Percentiles rank a stretch among this genome's conserved stretches.
Conservation (phyloP, 768 basidiomycete genomes). For the Boletellus sp. region DNA sequence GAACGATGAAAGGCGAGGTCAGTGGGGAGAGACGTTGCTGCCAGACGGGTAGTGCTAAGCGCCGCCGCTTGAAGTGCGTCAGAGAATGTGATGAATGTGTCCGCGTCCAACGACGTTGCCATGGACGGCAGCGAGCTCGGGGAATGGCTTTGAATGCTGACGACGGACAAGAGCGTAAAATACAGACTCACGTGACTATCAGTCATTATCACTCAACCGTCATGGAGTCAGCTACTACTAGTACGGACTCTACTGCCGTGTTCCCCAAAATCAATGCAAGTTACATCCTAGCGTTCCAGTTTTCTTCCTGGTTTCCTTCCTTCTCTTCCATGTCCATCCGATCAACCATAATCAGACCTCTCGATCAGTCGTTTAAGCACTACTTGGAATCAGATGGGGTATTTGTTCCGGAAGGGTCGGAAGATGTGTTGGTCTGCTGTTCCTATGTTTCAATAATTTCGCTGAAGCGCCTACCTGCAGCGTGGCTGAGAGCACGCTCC, state of each 20-base stretch:
- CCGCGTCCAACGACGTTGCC: slow-evolving; percentile 15
- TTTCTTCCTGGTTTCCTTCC: slow-evolving; percentile 79
- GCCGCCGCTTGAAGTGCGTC: slow-evolving; percentile 55
- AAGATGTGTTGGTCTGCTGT: slow-evolving; percentile 55
- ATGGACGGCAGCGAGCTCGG: slow-evolving; percentile 7
- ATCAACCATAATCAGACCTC: slow-evolving; percentile 70
- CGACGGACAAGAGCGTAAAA: slow-evolving; percentile 1
- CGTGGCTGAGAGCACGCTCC: slow-evolving; percentile 50
- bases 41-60: slow-evolving; percentile 58
- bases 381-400: slow-evolving; percentile 87
- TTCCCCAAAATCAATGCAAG: slow-evolving; percentile 53
- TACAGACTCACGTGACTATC: slow-evolving; percentile 6
- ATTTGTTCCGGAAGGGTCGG: slow-evolving; percentile 77
- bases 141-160: neutral
- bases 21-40: slow-evolving; percentile 54
- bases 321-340: slow-evolving; percentile 64
- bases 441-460: neutral
- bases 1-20: slow-evolving; percentile 91
- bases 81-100: slow-evolving; percentile 52
- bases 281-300: slow-evolving; percentile 70
- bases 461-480: slow-evolving; percentile 32
- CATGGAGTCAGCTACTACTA: neutral
- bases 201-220: neutral
- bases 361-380: slow-evolving; percentile 56
- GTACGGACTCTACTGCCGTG: neutral